These are phyloP conservation scores for Dactylis glomerata DNA, from an alignment of 176 grass and related monocot species.

Conservation along the genomic window DNA sequence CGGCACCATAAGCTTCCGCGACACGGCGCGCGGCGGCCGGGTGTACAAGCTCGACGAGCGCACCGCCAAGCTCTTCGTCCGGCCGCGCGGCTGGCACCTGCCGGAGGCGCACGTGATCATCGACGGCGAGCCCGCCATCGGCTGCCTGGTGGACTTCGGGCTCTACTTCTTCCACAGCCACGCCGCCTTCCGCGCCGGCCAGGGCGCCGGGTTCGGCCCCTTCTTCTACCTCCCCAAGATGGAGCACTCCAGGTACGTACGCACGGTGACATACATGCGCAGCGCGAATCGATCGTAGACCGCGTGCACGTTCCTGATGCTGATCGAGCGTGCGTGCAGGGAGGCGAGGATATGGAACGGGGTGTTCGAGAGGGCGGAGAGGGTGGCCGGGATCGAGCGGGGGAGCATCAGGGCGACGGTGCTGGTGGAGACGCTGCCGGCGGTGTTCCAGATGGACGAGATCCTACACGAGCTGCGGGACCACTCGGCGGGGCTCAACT, in stretches of 20 bases:
- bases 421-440: constrained; percentile 90
- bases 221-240: constrained; percentile 99
- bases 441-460: constrained; percentile 97
- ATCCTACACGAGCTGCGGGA: constrained; percentile 87
- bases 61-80: constrained; percentile 76
- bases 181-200: constrained; percentile 47
- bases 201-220: constrained; percentile 67
- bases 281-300: neutral
- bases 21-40: constrained; percentile 46
- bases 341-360: constrained; percentile 90
- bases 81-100: constrained; percentile 88
- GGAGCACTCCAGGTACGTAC: constrained; percentile 76
- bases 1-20: constrained; percentile 66
- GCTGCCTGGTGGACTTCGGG: constrained; percentile 88
- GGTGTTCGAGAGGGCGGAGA: constrained; percentile 80
- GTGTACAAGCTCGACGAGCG: constrained; percentile 55
- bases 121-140: constrained; percentile 74
- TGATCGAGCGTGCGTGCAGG: constrained; percentile 21
- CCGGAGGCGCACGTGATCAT: constrained; percentile 80
- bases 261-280: neutral
- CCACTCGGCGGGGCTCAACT: constrained; percentile 91
- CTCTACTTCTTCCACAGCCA: constrained; percentile 99
- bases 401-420: constrained; percentile 90
- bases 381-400: constrained; percentile 32
- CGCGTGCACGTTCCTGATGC: neutral